Conservation (phyloP, 352 stramenopile species). For the Aphanomyces stellatus region DNA sequence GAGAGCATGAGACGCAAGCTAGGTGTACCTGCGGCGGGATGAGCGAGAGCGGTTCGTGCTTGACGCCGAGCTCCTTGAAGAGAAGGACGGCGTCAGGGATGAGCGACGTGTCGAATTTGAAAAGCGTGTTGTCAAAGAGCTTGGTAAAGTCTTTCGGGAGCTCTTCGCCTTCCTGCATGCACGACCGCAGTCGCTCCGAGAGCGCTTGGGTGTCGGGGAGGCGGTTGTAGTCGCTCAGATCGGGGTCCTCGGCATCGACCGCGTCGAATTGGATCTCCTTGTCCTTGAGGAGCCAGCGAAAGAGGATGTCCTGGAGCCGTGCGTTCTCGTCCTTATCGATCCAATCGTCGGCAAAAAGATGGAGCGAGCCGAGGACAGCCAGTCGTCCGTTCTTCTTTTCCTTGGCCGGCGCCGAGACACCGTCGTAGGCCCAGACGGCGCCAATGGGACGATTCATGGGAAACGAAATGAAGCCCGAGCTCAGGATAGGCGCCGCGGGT, state of each 20-base stretch:
- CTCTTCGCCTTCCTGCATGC: conserved; percentile 91
- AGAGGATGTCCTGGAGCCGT: conserved; percentile 89
- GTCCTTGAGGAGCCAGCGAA: conserved; percentile 90
- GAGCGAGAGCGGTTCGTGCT: conserved; percentile 91
- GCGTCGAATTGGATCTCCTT: conserved; percentile 53
- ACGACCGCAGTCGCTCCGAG: conserved; percentile 87
- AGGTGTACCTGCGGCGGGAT: conserved; percentile 82
- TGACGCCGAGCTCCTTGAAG: conserved; percentile 88
- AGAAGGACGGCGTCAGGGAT: conserved; percentile 91
- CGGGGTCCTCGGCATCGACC: conserved; percentile 67
- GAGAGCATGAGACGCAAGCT: not conserved
- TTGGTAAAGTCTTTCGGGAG: conserved; percentile 92
- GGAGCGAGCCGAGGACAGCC: conserved; percentile 84
- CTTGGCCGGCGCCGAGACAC: conserved; percentile 44
- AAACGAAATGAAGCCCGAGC: conserved; percentile 92
- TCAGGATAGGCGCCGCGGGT: conserved; percentile 75
- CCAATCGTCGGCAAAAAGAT: conserved; percentile 94
- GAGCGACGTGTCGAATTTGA: conserved; percentile 92
- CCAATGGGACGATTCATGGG: conserved; percentile 91
- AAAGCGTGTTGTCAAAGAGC: conserved; percentile 91
- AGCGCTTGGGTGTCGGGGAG: conserved; percentile 92
- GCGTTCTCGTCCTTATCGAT: conserved; percentile 93
- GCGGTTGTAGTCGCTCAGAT: conserved; percentile 83
- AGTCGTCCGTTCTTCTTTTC: conserved; percentile 58
- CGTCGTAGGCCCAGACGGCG: conserved; percentile 81